These are phyloP conservation scores for Eucalyptus brandiana DNA, from an alignment of 345 rosid genomes.

Conservation along the genomic window DNA sequence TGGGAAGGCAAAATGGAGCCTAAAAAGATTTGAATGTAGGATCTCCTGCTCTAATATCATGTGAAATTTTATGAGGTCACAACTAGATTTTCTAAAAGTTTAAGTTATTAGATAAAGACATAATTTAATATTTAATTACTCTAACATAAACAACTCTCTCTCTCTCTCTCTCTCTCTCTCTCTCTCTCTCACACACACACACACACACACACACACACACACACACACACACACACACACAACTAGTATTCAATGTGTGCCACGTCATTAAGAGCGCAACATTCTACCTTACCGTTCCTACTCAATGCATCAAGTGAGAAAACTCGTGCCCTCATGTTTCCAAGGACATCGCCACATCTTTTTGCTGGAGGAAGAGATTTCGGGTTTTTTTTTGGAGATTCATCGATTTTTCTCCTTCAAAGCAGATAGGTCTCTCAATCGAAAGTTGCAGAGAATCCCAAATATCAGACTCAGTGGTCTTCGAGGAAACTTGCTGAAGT, in stretches of 20 bases:
- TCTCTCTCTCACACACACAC: no score
- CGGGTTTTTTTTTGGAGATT: neutral
- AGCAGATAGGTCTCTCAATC: neutral
- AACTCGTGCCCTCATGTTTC: neutral
- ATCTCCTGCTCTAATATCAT: accelerated
- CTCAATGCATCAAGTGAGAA: neutral
- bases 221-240: no score
- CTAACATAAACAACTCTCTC: no score
- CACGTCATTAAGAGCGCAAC: neutral
- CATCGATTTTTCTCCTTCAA: neutral
- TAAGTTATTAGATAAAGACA: no score
- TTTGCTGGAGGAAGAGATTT: neutral
- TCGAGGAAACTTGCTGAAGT: neutral
- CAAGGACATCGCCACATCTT: neutral
- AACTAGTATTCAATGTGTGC: neutral
- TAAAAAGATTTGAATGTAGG: accelerated
- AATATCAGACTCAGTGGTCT: neutral
- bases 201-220: no score
- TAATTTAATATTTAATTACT: no score
- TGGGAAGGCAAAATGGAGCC: no score
- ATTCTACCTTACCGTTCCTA: neutral
- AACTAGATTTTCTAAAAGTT: accelerated
- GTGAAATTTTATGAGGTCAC: no score
- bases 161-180: neutral
- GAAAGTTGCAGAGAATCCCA: neutral